A percentile compares a stretch with the other conserved stretches of the same genome.
Conservation (phyloP, 768 basidiomycete genomes). For the Phylloporus sp. region DNA sequence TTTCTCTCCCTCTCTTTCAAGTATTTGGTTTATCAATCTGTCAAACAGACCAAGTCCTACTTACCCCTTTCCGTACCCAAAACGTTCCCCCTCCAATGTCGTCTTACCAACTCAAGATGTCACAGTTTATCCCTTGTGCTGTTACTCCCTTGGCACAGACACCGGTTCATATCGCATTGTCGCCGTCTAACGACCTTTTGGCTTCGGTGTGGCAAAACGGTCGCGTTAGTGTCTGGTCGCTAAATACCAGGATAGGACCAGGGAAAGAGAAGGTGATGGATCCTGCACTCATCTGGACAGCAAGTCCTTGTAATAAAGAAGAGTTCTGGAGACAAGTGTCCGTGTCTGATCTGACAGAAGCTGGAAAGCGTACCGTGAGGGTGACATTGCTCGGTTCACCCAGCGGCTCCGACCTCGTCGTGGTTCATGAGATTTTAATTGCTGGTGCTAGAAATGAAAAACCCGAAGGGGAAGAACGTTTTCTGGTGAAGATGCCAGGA, state of each 20-base stretch:
- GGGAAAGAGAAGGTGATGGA: slow-evolving; percentile 57
- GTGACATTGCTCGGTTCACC: slow-evolving; percentile 41
- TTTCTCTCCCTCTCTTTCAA: slow-evolving; percentile 33
- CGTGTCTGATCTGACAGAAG: slow-evolving; percentile 9
- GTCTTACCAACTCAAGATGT: slow-evolving; percentile 44
- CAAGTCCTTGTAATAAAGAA: slow-evolving; percentile 10
- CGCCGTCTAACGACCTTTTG: slow-evolving; percentile 49
- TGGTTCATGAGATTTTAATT: slow-evolving; percentile 20
- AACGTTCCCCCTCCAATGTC: slow-evolving; percentile 99
- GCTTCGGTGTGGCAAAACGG: slow-evolving; percentile 72
- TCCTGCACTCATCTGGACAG: slow-evolving; percentile 40
- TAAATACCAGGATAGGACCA: slow-evolving; percentile 57
- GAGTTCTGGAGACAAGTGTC: slow-evolving; percentile 29
- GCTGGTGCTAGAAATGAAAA: background rate
- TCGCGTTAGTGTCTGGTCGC: slow-evolving; percentile 60
- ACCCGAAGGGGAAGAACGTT: slow-evolving; percentile 4
- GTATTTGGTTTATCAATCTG: background rate
- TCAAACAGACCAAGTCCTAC: slow-evolving; percentile 57
- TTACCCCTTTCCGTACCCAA: slow-evolving; percentile 91
- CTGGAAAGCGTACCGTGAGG: slow-evolving; percentile 5
- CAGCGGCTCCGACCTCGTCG: slow-evolving; percentile 31
- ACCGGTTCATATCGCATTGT: slow-evolving; percentile 67
- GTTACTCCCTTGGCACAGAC: slow-evolving; percentile 12
- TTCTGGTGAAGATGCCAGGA: slow-evolving; percentile 26
- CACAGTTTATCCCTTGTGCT: slow-evolving; percentile 3